Evolutionary conservation across 257 asterid genomes (phyloP).

Genomic region (Nicotiana attenuata): DNA sequence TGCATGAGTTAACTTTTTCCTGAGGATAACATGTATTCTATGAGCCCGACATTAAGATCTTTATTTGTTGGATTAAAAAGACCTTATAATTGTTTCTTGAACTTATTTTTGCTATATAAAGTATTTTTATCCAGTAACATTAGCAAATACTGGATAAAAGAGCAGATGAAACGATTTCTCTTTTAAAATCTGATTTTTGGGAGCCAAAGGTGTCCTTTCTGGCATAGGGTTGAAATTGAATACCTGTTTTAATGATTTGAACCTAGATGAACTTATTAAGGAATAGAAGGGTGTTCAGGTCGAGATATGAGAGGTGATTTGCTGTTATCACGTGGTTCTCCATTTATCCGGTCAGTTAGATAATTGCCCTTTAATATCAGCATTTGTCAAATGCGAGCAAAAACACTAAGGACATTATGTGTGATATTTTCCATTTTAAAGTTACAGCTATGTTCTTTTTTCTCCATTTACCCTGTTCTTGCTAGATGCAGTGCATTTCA

Average conservation of each 20-base stretch:
- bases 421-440: neutral
- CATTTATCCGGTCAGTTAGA: neutral
- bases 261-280: neutral
- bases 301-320: neutral
- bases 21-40: neutral
- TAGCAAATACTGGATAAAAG: neutral
- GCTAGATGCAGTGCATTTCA: neutral
- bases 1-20: neutral
- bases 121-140: neutral
- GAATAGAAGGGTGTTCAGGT: neutral
- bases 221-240: constrained; percentile 8
- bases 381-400: neutral
- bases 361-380: neutral
- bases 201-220: neutral
- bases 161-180: neutral
- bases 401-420: neutral
- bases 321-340: neutral
- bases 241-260: neutral
- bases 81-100: neutral
- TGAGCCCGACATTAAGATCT: neutral
- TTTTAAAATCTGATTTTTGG: neutral
- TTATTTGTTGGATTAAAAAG: neutral
- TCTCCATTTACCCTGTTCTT: neutral
- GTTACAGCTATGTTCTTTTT: neutral
- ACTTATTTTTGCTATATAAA: neutral